Percentiles rank a stretch among this genome's conserved stretches.
Conservation (phyloP, 176 grass and related monocot species). For the Musa troglodytarum region DNA sequence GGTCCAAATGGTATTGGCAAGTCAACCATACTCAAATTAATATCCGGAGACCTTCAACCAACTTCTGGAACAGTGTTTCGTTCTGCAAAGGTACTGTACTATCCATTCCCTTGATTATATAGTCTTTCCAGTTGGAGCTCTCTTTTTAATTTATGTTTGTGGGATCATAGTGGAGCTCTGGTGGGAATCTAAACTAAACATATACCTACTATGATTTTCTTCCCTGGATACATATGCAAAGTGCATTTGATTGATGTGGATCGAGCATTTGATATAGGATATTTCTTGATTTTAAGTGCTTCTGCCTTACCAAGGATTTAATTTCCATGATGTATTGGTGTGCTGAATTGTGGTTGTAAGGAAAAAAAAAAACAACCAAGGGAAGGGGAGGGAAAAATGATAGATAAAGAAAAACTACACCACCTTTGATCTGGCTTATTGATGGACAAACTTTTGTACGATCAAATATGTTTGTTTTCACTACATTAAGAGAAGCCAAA, state of each 20-base stretch:
- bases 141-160: neutral
- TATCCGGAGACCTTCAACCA: slow-evolving; percentile 92
- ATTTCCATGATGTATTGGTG: no score
- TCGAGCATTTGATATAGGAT: no score
- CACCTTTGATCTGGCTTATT: neutral
- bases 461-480: neutral
- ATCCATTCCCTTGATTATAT: slow-evolving; percentile 3
- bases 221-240: no score
- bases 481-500: neutral
- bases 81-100: slow-evolving; percentile 57
- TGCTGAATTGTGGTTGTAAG: neutral
- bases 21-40: slow-evolving; percentile 93
- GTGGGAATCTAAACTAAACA: no score
- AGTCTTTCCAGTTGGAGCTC: neutral
- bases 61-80: slow-evolving; percentile 93
- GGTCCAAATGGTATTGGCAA: slow-evolving; percentile 97
- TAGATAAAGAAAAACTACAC: neutral
- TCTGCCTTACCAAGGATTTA: no score
- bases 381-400: neutral
- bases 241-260: no score
- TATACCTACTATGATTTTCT: no score
- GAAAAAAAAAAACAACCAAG: neutral
- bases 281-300: no score
- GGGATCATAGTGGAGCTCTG: no score
- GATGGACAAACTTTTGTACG: neutral